phyloP scores from a whole-genome alignment of 2,329 filamentous ascomycete genomes.

The Hymenoscyphus linearis region DNA sequence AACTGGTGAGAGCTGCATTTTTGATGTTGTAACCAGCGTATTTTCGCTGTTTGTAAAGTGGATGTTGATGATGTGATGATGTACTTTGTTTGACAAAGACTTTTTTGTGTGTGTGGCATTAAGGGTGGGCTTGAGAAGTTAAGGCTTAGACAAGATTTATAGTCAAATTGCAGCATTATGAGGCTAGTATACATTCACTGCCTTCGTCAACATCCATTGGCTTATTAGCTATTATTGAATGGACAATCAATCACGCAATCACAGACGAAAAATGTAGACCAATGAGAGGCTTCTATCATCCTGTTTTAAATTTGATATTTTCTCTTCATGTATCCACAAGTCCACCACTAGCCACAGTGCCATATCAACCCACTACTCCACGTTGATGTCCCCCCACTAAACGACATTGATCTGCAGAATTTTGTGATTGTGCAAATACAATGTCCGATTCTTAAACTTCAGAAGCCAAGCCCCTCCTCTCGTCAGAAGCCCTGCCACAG shows the following conservation, averaged over 20 bases:
- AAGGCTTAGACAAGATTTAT: background rate
- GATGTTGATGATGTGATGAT: too few species aligned
- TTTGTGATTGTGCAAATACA: too few species aligned
- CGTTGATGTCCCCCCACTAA: too few species aligned
- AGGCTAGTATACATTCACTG: background rate
- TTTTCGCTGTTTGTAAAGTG: background rate
- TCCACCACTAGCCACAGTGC: too few species aligned
- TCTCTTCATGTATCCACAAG: too few species aligned
- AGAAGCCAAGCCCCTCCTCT: too few species aligned
- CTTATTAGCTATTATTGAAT: background rate
- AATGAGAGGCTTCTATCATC: too few species aligned
- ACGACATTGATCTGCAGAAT: too few species aligned
- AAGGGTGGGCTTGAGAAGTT: background rate
- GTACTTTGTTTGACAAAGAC: background rate
- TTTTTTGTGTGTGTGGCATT: background rate
- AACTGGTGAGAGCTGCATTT: background rate
- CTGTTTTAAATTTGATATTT: too few species aligned
- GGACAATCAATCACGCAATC: background rate
- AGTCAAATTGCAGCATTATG: background rate
- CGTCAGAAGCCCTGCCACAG: too few species aligned
- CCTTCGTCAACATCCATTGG: background rate
- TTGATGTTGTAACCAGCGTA: background rate
- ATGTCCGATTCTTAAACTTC: too few species aligned
- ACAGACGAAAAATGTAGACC: background rate
- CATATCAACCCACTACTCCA: too few species aligned